Evolutionary conservation across 106 monocot genomes (phyloP), one percentile per base, ranked within the genome.

Genomic region (Dendrobium officinale): DNA sequence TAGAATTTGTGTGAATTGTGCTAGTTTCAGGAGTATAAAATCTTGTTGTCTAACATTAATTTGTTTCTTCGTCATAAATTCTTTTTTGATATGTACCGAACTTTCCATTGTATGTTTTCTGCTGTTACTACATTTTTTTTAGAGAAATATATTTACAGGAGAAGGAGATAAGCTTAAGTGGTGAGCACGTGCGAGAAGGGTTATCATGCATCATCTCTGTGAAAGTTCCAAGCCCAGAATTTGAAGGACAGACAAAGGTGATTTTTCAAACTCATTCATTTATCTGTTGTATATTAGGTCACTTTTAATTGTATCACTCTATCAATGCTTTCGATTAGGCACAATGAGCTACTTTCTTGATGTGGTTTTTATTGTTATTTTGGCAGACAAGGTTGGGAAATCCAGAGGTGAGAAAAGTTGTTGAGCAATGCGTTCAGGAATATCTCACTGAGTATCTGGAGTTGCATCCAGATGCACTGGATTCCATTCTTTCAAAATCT

Each of bases 161-260:
- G 17, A 99, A 99, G 78, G 98, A 98, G 80, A 85, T 98, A 67
- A 95, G 45, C 81, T 91, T 98, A 78, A 98, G 95, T 78, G 98
- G 98, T 4, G 98, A 98, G 79, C 94, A 98, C 87, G 98, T 95
- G 45, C 85, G 98, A 79, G 98, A 98, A 85, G 98, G 98, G 78
- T 87, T 98, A 80, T 95, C 98, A 17, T 98, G 98, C 81, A 87
- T 98, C 40, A 54, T 98, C 49, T 92, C 98, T 44, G 95, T 98
- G 42, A 98, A 98, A 84, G 94, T 98, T 40, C 87, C 89, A 75
- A 91, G 92, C 74, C 95, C 98, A 77, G 98, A 98, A 84, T 98
- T 98, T 89, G 98, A 98, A 90, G 98, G 98, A 59, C 98, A 99
- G 79, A 99, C 98, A 78, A 99, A 99, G 98, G 98, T 93, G 72